Conservation (phyloP, 2,329 filamentous ascomycete species). For the Blumeriella jaapii region DNA sequence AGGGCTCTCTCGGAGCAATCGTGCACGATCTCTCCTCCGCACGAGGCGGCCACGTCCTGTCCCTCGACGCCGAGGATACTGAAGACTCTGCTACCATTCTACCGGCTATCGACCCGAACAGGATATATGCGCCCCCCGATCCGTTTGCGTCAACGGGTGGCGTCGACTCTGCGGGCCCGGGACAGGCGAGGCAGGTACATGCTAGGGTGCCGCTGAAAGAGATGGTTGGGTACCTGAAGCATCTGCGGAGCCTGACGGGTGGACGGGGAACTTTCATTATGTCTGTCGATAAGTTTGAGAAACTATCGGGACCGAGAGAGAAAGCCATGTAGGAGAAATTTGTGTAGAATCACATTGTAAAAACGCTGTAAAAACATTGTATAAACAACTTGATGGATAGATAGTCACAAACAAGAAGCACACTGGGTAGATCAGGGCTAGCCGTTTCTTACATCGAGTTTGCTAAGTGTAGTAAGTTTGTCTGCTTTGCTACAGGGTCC, state of each 20-base stretch:
- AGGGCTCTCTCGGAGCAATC: constrained; percentile 67
- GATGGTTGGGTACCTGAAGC: constrained; percentile 90
- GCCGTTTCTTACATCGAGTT: too few species aligned
- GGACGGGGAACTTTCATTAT: constrained; percentile 72
- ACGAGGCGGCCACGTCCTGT: constrained; percentile 62
- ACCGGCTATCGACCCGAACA: constrained; percentile 50
- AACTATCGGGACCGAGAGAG: constrained; percentile 46
- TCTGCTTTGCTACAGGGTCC: too few species aligned
- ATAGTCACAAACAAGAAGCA: too few species aligned
- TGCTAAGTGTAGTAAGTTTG: too few species aligned
- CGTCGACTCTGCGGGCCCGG: constrained; percentile 36
- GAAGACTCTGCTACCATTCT: constrained; percentile 13
- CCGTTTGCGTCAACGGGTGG: constrained; percentile 52
- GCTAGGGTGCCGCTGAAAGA: constrained; percentile 89
- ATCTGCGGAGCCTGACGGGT: constrained; percentile 77
- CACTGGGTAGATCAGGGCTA: too few species aligned
- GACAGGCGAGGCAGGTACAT: constrained; percentile 52
- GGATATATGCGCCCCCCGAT: constrained; percentile 80
- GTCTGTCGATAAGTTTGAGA: constrained; percentile 61
- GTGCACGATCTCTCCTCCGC: constrained; percentile 70
- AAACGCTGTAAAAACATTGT: too few species aligned
- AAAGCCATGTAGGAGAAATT: constrained; percentile 21
- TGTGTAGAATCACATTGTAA: neutral
- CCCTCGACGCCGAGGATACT: constrained; percentile 39
- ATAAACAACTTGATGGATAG: too few species aligned